phyloP scores from a whole-genome alignment of 441 rosid species.

The Populus hybrid region DNA sequence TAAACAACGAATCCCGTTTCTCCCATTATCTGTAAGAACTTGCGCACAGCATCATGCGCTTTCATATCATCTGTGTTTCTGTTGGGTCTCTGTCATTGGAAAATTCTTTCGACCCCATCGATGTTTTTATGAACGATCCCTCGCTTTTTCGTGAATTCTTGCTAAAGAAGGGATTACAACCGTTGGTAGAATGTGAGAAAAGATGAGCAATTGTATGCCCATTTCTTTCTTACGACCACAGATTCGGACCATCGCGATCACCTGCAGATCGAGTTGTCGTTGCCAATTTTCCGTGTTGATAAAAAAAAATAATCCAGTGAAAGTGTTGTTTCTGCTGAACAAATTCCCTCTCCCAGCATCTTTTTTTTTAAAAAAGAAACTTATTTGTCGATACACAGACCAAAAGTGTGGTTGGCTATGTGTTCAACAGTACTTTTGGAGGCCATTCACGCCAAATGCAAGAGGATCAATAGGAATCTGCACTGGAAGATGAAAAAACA shows the following conservation, averaged over 20 bases:
- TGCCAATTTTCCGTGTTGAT: background rate
- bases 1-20: background rate
- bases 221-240: background rate
- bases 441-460: background rate
- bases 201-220: background rate
- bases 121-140: background rate
- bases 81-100: background rate
- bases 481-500: background rate
- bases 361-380: too few relatives aligned
- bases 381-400: too few relatives aligned
- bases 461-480: background rate
- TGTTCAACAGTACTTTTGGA: background rate
- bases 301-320: too few relatives aligned
- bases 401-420: background rate
- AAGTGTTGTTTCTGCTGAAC: background rate
- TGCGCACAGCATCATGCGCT: background rate
- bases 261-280: background rate
- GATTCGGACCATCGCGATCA: background rate
- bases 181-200: background rate
- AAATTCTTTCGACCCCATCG: background rate
- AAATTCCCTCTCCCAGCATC: too few relatives aligned
- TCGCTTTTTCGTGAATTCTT: background rate
- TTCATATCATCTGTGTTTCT: background rate
- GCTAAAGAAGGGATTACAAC: background rate
- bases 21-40: background rate